Base-by-base conservation (phyloP, 805 yeast species). In the Kodamaea lidongshanica region DNA sequence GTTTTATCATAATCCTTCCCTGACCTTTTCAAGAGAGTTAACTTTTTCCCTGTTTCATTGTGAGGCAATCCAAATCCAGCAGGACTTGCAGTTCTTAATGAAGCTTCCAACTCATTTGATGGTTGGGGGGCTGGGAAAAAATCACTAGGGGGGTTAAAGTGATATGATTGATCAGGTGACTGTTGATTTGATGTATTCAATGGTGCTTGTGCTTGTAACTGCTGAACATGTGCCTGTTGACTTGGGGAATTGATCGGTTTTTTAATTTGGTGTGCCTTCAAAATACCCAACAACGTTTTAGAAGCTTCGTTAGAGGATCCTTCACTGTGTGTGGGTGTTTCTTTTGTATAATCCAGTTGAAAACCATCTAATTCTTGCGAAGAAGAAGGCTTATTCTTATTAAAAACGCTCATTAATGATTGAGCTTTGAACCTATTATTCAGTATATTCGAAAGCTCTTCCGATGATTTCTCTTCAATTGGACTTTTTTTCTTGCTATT, bases 381-480 rank as follows among this genome's bases (percentile, higher is more conserved):
- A n/a, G n/a, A n/a, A n/a, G n/a, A n/a, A n/a, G n/a, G n/a, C n/a
- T 30, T 32, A 23, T 44, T 39, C 29, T 37, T 48, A 14, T 51
- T 47, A 32, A 58, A 49, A 20, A 58, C 45, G 28, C 45, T 48
- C 40, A 58, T 38, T 24, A 58, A 45, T 17, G 48, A 40, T 30
- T 54, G 50, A 11, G 64, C 63, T 31, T 50, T 56, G 6, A 58
- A 48, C 25, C 54, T 43, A 24, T 55, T 54, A 15, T 35, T 52
- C 14, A 47, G 48, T 4, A 40, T 26, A 17, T 47, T 48, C 6
- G 36, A 34, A 6, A 39, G 16, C 6, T 30, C 37, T 8, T 35
- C 39, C 4, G 25, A 30, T n/a, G 28, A 25, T 15, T 36, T 45
- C 9, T 23, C 23, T 16, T 18, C 17, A 10, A 18, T 24, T 10